Evolutionary conservation across 306 rosid species (phyloP).

Genomic region (Crotalaria pallida): DNA sequence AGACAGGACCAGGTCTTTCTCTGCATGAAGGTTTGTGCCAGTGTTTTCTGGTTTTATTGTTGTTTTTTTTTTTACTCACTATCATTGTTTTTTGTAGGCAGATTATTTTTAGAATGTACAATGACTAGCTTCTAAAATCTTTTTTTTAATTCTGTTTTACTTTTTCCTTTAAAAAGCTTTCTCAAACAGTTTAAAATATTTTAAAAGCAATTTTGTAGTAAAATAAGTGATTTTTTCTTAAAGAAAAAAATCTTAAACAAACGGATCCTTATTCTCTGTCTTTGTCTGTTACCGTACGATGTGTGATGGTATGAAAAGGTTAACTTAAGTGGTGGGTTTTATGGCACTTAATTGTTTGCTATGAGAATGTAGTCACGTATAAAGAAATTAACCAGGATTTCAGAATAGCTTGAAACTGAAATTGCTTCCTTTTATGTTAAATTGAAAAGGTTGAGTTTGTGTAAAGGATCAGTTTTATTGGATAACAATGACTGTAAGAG

Average conservation of each 20-base stretch:
- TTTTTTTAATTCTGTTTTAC: too few relatives aligned
- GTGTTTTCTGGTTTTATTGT: not conserved
- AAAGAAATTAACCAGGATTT: not conserved
- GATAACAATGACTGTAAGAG: not conserved
- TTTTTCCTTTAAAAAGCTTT: too few relatives aligned
- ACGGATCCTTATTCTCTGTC: not conserved
- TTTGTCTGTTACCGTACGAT: not conserved
- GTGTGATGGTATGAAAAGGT: not conserved
- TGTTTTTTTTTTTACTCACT: not conserved
- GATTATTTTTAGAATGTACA: too few relatives aligned
- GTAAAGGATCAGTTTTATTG: not conserved
- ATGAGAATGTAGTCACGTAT: not conserved
- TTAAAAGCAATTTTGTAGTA: too few relatives aligned
- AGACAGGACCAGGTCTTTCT: constrained; percentile 72
- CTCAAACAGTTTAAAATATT: too few relatives aligned
- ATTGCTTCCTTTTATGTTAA: not conserved
- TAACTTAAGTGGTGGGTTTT: not conserved
- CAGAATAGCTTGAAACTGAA: not conserved
- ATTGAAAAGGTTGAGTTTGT: not conserved
- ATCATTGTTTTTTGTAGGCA: not conserved
- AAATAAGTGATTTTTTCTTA: too few relatives aligned
- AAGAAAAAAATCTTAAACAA: too few relatives aligned
- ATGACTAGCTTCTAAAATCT: too few relatives aligned
- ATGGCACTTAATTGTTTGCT: not conserved
- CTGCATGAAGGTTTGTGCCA: constrained; percentile 51